Evolutionary conservation across 1,139 yeast genomes (phyloP).

Genomic region (Suhomyces panamericanus): DNA sequence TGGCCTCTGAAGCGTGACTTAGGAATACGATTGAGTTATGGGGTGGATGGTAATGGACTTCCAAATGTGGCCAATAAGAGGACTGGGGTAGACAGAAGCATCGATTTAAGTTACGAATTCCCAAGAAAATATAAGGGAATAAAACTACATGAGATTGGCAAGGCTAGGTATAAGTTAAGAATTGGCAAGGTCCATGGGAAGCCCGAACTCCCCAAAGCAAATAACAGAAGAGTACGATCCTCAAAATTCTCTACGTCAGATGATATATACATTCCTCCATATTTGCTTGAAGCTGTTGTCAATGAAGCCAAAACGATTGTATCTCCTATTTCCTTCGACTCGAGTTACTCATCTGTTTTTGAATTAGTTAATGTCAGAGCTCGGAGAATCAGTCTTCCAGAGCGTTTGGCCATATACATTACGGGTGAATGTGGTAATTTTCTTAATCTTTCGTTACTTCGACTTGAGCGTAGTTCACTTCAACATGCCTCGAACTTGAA

Average conservation of each 20-base stretch:
- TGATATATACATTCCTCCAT: conserved; percentile 25
- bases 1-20: conserved; percentile 26
- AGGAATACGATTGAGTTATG: conserved; percentile 28
- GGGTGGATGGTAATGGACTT: conserved; percentile 24
- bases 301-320: conserved; percentile 27
- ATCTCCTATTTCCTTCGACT: conserved; percentile 39
- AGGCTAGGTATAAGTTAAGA: conserved; percentile 15
- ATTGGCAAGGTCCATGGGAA: conserved; percentile 14
- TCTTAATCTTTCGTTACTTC: conserved; percentile 27
- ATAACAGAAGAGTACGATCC: not conserved
- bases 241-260: not conserved
- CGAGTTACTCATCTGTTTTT: conserved; percentile 32
- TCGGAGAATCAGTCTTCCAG: conserved; percentile 9
- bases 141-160: conserved; percentile 17
- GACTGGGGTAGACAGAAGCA: not conserved
- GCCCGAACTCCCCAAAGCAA: conserved; percentile 11
- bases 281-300: conserved; percentile 24
- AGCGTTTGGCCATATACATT: conserved; percentile 32
- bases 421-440: conserved; percentile 33
- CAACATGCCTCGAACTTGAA: not conserved
- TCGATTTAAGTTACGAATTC: conserved; percentile 21
- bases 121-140: conserved; percentile 27
- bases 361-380: conserved; percentile 23
- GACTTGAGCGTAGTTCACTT: conserved; percentile 2
- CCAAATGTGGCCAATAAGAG: not conserved